Base-by-base conservation (phyloP, 768 basidiomycete genomes). In the Coprinellus aureogranulatus region DNA sequence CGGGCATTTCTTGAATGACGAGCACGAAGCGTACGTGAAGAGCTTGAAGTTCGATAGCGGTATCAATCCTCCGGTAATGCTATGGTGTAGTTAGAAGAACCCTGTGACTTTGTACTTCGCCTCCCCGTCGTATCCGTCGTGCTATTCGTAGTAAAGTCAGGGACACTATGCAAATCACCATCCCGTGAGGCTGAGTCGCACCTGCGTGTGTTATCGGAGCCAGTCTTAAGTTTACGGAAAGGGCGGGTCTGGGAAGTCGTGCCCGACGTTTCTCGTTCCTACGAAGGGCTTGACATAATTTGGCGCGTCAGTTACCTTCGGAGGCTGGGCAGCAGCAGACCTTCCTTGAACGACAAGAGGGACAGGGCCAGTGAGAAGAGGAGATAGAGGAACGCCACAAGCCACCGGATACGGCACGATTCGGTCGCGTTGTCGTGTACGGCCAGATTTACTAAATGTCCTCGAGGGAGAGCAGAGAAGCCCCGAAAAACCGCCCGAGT, bases 121-220 rank as follows among this genome's bases (percentile, higher is more conserved):
- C 56, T 78, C 70, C 2, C 65, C 75, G 56, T 80, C 77, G 54
- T 81, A 81, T n/a, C 78, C 79, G 2, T 76, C 79, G 59, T 80
- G 78, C 78, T 81, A n/a, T n/a, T n/a, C n/a, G n/a, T n/a, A n/a
- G n/a, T n/a, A n/a, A n/a, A n/a, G n/a, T n/a, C n/a, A n/a, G 84
- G 83, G 62, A 87, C 82, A 0, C 85, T 86, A 63, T 88, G 85
- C 79, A 86, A 81, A 6, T 85, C 86, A 81, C 77, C 85, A 87
- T 84, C 20, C 86, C 85, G 68, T 87, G 85, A 2, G 86, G 86
- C 20, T 85, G 63, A 2, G 83, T 86, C 0, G 83, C 85, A 42
- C 86, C 85, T 84, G 45, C 12, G 28, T 22, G 37, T n/a, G 34
- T 31, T 11, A 31, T 34, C 27, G 11, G n/a, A 30, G 18, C 22